phyloP scores from a whole-genome alignment of 1,284 basidiomycete genomes.

The Tylopilus sp. region DNA sequence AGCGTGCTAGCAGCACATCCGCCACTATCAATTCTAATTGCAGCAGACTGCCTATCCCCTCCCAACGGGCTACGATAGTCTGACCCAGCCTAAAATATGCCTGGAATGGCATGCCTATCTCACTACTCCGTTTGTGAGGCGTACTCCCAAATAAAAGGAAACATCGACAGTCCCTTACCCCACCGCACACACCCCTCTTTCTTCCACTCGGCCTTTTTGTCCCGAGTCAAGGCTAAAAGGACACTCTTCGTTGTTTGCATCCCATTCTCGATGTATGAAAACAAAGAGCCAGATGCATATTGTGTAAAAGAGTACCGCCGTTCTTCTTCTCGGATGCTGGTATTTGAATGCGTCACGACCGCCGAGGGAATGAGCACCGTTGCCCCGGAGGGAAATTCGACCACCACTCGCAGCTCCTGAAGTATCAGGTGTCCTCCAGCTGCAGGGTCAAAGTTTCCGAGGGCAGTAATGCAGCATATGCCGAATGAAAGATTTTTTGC shows the following conservation, averaged over 20 bases:
- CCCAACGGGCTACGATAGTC: too few species aligned
- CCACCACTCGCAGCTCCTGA: neutral
- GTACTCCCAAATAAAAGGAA: too few species aligned
- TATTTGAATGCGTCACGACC: constrained; percentile 1
- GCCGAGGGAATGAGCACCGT: constrained; percentile 5
- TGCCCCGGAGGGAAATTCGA: constrained; percentile 4
- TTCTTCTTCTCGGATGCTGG: neutral
- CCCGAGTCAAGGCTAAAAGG: too few species aligned
- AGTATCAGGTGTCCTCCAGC: constrained; percentile 4
- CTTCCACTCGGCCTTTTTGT: too few species aligned
- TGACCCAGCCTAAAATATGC: too few species aligned
- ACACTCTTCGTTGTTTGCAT: constrained; percentile 1
- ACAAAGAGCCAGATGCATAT: neutral
- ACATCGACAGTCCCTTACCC: too few species aligned
- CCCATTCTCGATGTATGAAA: neutral
- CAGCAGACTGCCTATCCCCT: too few species aligned
- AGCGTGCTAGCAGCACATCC: too few species aligned
- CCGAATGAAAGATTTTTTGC: constrained; percentile 1
- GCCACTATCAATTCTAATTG: too few species aligned
- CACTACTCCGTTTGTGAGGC: too few species aligned
- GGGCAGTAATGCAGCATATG: constrained; percentile 3
- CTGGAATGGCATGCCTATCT: too few species aligned
- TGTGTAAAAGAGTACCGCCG: constrained; percentile 3
- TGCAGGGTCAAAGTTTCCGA: neutral
- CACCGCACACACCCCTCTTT: too few species aligned